Evolutionary conservation across 352 stramenopile genomes (phyloP).

Genomic region (Lagenidium giganteum): DNA sequence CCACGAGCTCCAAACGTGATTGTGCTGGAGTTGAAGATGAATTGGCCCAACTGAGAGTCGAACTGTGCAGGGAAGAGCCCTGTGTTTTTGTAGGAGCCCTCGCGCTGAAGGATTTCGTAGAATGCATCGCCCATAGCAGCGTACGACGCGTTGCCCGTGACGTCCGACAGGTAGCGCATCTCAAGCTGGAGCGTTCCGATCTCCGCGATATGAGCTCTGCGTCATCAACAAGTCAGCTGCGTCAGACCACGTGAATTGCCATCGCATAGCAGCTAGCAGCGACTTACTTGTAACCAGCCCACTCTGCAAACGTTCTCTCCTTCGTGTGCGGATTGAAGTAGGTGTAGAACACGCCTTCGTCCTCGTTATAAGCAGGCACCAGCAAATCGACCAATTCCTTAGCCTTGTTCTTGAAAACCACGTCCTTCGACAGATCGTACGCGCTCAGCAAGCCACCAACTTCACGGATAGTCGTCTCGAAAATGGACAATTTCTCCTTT

Average conservation of each 20-base stretch:
- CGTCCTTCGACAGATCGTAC: constrained; percentile 89
- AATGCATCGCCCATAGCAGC: constrained; percentile 56
- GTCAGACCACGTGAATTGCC: constrained; percentile 1
- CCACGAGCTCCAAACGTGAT: constrained; percentile 93
- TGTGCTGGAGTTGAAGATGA: constrained; percentile 16
- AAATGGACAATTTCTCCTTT: constrained; percentile 89
- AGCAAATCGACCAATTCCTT: constrained; percentile 90
- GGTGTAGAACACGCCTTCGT: constrained; percentile 86
- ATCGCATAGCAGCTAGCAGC: constrained; percentile 7
- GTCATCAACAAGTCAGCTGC: no score
- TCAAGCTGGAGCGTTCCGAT: constrained; percentile 86
- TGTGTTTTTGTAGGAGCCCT: constrained; percentile 67
- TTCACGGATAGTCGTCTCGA: constrained; percentile 98
- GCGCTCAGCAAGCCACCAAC: constrained; percentile 97
- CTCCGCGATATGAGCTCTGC: constrained; percentile 69
- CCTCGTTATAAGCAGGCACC: constrained; percentile 85
- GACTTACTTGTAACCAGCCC: constrained; percentile 11
- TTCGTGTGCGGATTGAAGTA: constrained; percentile 85
- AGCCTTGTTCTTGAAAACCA: constrained; percentile 90
- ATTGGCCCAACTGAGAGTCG: constrained; percentile 25
- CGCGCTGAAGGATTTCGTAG: constrained; percentile 53
- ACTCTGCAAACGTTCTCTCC: constrained; percentile 20
- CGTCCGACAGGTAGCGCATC: constrained; percentile 67
- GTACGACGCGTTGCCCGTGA: constrained; percentile 78
- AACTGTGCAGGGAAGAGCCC: constrained; percentile 90